phyloP scores from a whole-genome alignment of 352 stramenopile genomes.

The Phytophthora kernoviae region DNA sequence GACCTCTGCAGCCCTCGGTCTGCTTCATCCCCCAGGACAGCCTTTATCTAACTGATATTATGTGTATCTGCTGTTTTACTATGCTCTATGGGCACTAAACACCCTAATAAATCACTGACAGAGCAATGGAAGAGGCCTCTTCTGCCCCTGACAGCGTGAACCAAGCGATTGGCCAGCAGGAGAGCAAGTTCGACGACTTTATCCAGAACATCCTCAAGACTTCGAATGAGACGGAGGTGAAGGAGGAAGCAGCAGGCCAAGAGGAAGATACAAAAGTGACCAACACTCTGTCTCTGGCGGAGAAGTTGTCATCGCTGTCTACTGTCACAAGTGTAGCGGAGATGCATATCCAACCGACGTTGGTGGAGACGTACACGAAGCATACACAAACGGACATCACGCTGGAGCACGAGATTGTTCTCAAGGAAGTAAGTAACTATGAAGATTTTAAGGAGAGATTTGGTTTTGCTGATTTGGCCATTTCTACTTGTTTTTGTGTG shows the following conservation, averaged over 20 bases:
- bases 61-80: not conserved
- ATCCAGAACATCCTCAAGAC: slow-evolving; percentile 87
- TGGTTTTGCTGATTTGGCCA: not conserved
- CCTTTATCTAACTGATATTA: not conserved
- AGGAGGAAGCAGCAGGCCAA: slow-evolving; percentile 6
- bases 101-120: slow-evolving; percentile 9
- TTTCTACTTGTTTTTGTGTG: not conserved
- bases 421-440: slow-evolving; percentile 40
- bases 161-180: slow-evolving; percentile 68
- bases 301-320: slow-evolving; percentile 79
- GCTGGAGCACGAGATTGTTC: slow-evolving; percentile 75
- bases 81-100: not conserved
- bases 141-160: slow-evolving; percentile 51
- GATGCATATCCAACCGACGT: slow-evolving; percentile 79
- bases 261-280: slow-evolving; percentile 39
- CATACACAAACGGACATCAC: slow-evolving; percentile 86
- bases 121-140: slow-evolving; percentile 53
- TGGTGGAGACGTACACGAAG: slow-evolving; percentile 88
- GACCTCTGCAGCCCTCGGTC: not conserved
- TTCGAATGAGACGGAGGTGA: slow-evolving; percentile 33
- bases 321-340: slow-evolving; percentile 77
- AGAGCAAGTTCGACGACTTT: slow-evolving; percentile 83
- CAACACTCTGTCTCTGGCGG: slow-evolving; percentile 62
- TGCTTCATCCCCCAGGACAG: not conserved
- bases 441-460: not conserved